These are phyloP conservation scores for Curvularia spicifera DNA, from an alignment of 2,329 filamentous ascomycete genomes.

Conservation along the genomic window DNA sequence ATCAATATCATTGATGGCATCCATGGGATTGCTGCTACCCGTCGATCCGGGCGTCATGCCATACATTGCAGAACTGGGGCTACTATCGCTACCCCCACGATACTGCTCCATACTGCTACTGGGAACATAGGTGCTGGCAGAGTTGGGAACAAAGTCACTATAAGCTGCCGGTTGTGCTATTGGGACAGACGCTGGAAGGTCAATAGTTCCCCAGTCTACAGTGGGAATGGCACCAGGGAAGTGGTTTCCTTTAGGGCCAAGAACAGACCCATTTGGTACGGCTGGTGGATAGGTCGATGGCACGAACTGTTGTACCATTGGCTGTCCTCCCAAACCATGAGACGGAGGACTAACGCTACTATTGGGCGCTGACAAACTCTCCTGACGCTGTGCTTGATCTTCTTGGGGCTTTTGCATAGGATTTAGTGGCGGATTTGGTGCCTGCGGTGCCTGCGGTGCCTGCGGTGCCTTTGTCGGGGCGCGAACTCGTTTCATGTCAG, in stretches of 20 bases:
- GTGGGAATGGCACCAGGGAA: constrained; percentile 36
- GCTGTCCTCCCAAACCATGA: constrained; percentile 2
- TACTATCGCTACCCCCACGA: constrained; percentile 10
- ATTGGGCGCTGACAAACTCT: constrained; percentile 8
- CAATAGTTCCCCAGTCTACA: constrained; percentile 36
- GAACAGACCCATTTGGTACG: constrained; percentile 1
- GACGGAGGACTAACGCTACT: constrained; percentile 4
- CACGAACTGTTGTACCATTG: constrained; percentile 8
- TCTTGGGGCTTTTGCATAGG: constrained; percentile 17
- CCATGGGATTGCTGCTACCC: constrained; percentile 30
- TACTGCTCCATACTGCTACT: neutral
- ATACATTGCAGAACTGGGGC: constrained; percentile 9
- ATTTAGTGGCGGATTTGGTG: constrained; percentile 36
- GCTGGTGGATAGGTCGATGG: constrained; percentile 10
- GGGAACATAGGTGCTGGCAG: neutral
- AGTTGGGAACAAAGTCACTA: constrained; percentile 2
- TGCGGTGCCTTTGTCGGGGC: constrained; percentile 56
- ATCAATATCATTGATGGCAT: constrained; percentile 62
- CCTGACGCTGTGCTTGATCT: constrained; percentile 11
- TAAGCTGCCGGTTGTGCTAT: constrained; percentile 12
- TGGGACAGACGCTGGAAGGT: constrained; percentile 16
- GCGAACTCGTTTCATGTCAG: constrained; percentile 64
- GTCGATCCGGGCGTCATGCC: constrained; percentile 5
- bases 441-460: constrained; percentile 44
- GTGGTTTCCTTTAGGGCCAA: constrained; percentile 9